phyloP scores from a whole-genome alignment of 2,329 filamentous ascomycete genomes.

The Scytalidium lignicola region DNA sequence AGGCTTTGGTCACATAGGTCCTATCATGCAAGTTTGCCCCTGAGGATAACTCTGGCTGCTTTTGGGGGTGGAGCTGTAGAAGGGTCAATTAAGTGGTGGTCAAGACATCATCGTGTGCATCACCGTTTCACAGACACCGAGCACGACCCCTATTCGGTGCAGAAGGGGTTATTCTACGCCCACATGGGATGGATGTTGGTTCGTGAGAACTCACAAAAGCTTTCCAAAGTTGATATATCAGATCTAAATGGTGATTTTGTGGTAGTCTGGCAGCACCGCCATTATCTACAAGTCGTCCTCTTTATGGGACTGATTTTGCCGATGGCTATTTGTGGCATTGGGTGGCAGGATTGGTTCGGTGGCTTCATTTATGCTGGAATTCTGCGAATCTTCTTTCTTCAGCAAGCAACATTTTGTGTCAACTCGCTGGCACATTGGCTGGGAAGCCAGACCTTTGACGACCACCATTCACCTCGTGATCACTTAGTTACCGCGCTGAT shows the following conservation, averaged over 20 bases:
- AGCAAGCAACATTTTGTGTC: conserved; percentile 49
- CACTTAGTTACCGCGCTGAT: conserved; percentile 63
- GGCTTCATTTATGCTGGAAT: conserved; percentile 47
- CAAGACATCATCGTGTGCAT: conserved; percentile 76
- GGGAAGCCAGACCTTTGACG: conserved; percentile 63
- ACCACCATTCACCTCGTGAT: conserved; percentile 65
- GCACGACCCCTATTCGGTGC: conserved; percentile 83
- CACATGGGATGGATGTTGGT: conserved; percentile 87
- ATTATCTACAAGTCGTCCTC: conserved; percentile 74
- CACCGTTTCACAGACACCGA: conserved; percentile 87
- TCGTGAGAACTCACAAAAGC: conserved; percentile 86
- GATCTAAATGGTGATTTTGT: conserved; percentile 79
- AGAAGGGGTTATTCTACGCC: conserved; percentile 77
- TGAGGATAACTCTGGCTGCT: conserved; percentile 72
- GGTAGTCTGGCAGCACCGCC: conserved; percentile 78
- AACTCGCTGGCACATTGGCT: conserved; percentile 50
- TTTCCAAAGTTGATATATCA: conserved; percentile 79
- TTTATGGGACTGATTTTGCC: conserved; percentile 71
- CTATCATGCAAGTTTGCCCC: conserved; percentile 67
- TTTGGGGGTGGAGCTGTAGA: conserved; percentile 76
- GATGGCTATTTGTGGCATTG: conserved; percentile 64
- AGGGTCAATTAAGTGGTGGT: conserved; percentile 83
- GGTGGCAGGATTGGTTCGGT: conserved; percentile 46
- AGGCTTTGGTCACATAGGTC: conserved; percentile 80
- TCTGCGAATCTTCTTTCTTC: conserved; percentile 46